phyloP scores from a whole-genome alignment of 768 basidiomycete genomes.

The Infundibulicybe gibba region DNA sequence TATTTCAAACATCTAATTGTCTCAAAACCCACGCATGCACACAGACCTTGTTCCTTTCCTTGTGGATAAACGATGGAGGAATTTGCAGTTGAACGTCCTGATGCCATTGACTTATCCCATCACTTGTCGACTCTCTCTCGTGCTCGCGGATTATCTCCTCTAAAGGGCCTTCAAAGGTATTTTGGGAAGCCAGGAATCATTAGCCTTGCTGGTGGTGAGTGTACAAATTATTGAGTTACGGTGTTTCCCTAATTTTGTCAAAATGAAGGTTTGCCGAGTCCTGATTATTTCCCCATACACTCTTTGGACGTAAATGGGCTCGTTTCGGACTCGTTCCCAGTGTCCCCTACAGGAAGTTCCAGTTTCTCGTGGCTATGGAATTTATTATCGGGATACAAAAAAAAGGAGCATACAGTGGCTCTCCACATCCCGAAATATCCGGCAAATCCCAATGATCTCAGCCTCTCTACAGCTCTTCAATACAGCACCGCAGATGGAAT shows the following conservation, averaged over 20 bases:
- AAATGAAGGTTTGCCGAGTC: conserved; percentile 56
- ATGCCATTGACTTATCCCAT: no score
- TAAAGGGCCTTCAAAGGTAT: conserved; percentile 73
- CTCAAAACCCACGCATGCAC: no score
- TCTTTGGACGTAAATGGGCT: conserved; percentile 54
- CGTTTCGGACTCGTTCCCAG: conserved; percentile 44
- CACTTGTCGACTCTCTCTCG: no score
- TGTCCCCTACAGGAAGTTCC: conserved; percentile 17
- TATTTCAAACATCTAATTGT: no score
- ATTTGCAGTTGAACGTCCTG: no score
- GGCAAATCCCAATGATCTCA: conserved; percentile 37
- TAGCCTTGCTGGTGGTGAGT: conserved; percentile 65
- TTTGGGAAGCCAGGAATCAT: conserved; percentile 49
- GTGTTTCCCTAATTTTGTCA: background rate
- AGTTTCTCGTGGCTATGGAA: no score
- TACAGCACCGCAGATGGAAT: conserved; percentile 56
- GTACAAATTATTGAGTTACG: background rate
- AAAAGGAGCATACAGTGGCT: conserved; percentile 35
- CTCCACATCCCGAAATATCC: conserved; percentile 64
- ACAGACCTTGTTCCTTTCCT: no score
- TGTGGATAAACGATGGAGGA: no score
- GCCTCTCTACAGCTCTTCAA: conserved; percentile 66
- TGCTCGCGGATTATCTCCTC: no score
- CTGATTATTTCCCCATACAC: conserved; percentile 66
- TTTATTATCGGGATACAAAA: conserved; percentile 24